Evolutionary conservation across 2,329 filamentous ascomycete species (phyloP).

Genomic region (Capronia coronata): DNA sequence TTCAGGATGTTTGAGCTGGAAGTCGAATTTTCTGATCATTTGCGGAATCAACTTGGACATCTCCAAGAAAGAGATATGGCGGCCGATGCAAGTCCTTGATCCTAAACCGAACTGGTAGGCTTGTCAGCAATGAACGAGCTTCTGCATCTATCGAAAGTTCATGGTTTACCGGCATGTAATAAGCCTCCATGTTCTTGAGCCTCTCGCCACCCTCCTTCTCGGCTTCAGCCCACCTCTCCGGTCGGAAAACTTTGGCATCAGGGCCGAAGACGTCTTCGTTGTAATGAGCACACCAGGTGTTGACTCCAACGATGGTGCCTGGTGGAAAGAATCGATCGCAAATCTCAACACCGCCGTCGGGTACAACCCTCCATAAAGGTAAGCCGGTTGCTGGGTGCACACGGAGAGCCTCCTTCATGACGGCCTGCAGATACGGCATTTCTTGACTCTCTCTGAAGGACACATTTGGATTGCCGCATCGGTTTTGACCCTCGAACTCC

Average conservation of each 20-base stretch:
- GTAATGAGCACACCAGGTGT: constrained; percentile 42
- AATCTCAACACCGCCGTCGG: constrained; percentile 41
- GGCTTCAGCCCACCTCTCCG: constrained; percentile 43
- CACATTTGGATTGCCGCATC: constrained; percentile 31
- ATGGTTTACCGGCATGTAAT: constrained; percentile 37
- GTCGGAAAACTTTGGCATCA: constrained; percentile 40
- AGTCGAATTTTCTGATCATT: constrained; percentile 26
- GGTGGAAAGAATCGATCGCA: constrained; percentile 38
- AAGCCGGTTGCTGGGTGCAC: constrained; percentile 47
- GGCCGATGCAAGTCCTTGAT: constrained; percentile 38
- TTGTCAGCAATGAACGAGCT: constrained; percentile 42
- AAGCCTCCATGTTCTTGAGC: constrained; percentile 34
- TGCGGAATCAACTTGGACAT: constrained; percentile 31
- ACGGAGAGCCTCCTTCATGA: constrained; percentile 50
- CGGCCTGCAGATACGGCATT: constrained; percentile 57
- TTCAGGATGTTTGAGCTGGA: constrained; percentile 22
- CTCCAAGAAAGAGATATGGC: constrained; percentile 30
- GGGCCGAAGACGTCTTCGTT: constrained; percentile 44
- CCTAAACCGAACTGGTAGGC: constrained; percentile 35
- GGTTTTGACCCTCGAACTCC: constrained; percentile 26
- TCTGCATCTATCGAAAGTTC: too few species aligned
- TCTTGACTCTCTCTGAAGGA: constrained; percentile 60
- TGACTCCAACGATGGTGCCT: constrained; percentile 41
- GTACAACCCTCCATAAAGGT: constrained; percentile 46
- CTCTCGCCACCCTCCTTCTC: constrained; percentile 31